Evolutionary conservation across 345 rosid genomes (phyloP).

Genomic region (Zanthoxylum bungeanum): DNA sequence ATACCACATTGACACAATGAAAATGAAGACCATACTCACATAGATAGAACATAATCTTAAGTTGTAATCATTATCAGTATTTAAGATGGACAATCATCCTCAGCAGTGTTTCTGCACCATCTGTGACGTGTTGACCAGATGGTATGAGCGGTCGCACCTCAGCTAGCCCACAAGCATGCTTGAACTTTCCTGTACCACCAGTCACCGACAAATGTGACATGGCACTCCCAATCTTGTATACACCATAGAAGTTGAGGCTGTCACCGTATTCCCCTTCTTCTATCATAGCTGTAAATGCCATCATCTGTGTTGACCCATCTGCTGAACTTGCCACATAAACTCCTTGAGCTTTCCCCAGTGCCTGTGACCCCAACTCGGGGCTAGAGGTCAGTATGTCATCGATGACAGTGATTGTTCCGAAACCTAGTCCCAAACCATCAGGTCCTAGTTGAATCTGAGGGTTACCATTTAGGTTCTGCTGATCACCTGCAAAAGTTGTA

Average conservation of each 20-base stretch:
- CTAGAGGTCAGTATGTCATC: constrained; percentile 75
- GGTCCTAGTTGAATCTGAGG: constrained; percentile 79
- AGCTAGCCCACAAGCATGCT: constrained; percentile 63
- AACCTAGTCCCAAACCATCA: constrained; percentile 79
- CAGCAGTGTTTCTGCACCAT: constrained; percentile 70
- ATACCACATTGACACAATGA: neutral
- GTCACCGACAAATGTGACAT: constrained; percentile 80
- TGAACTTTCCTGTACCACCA: constrained; percentile 87
- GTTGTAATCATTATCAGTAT: constrained; percentile 26
- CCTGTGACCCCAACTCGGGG: constrained; percentile 77
- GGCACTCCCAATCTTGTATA: constrained; percentile 63
- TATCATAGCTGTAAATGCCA: constrained; percentile 88
- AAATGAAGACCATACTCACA: constrained; percentile 6
- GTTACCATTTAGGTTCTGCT: constrained; percentile 44
- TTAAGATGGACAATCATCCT: constrained; percentile 68
- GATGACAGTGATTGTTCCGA: constrained; percentile 86
- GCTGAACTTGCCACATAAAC: constrained; percentile 84
- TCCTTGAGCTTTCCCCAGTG: constrained; percentile 88
- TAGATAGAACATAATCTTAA: neutral
- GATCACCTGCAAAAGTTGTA: constrained; percentile 44
- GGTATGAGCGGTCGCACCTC: constrained; percentile 71
- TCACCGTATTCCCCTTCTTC: constrained; percentile 95
- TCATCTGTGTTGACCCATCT: constrained; percentile 84
- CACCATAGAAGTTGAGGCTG: constrained; percentile 83
- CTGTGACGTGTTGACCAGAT: constrained; percentile 55